These are phyloP conservation scores for Parasitella parasitica DNA, from an alignment of 371 early-diverging fungal species.

Conservation along the genomic window DNA sequence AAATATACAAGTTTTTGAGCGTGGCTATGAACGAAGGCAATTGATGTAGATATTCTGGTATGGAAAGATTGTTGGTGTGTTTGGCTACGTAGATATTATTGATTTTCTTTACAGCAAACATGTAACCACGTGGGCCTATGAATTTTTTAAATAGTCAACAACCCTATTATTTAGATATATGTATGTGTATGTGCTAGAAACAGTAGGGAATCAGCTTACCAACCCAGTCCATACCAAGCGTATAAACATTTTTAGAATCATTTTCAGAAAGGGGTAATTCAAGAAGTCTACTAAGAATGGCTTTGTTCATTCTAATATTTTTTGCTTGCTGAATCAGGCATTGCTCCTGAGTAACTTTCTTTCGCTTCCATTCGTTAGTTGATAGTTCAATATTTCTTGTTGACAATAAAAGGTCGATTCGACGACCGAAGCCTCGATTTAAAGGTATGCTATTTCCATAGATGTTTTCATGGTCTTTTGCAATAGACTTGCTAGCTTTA, in stretches of 20 bases:
- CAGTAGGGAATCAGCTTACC: slow-evolving; percentile 15
- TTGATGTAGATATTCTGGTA: slow-evolving; percentile 23
- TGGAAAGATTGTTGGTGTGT: slow-evolving; percentile 19
- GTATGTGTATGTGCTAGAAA: slow-evolving; percentile 14
- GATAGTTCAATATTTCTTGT: slow-evolving; percentile 21
- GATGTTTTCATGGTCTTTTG: slow-evolving; percentile 19
- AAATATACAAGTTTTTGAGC: slow-evolving; percentile 21
- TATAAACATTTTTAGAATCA: neutral
- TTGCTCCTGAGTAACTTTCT: slow-evolving; percentile 14
- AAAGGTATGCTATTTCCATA: slow-evolving; percentile 18
- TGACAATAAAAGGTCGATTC: slow-evolving; percentile 14
- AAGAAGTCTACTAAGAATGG: slow-evolving; percentile 18
- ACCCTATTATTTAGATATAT: slow-evolving; percentile 14
- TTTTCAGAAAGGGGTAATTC: slow-evolving; percentile 12
- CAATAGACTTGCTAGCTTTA: slow-evolving; percentile 20
- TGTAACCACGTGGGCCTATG: slow-evolving; percentile 20
- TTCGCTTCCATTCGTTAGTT: slow-evolving; percentile 21
- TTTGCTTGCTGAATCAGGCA: slow-evolving; percentile 20
- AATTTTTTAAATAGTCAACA: slow-evolving; percentile 4
- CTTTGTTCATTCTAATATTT: slow-evolving; percentile 26
- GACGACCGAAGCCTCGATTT: slow-evolving; percentile 18
- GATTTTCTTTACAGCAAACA: slow-evolving; percentile 23
- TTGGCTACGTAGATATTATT: slow-evolving; percentile 19
- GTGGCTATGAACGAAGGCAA: slow-evolving; percentile 23
- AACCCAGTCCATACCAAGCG: slow-evolving; percentile 15